Evolutionary conservation across 441 rosid species (phyloP).

Genomic region (Sinapis alba): DNA sequence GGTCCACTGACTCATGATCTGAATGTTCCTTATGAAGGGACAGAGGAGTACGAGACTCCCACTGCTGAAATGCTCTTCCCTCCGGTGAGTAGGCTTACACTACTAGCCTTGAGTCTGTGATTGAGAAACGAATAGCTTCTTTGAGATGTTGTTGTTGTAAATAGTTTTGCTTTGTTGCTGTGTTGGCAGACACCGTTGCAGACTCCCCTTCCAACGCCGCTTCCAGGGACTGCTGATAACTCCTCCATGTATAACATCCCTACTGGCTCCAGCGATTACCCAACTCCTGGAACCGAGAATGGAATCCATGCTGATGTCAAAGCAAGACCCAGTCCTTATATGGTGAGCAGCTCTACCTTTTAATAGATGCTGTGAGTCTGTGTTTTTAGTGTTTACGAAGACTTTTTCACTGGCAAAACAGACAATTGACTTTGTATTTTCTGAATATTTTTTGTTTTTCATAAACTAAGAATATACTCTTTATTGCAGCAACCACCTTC

Average conservation of each 20-base stretch:
- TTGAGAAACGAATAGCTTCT: background rate
- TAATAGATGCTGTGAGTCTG: background rate
- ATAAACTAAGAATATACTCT: slow-evolving; percentile 25
- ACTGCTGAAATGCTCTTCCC: slow-evolving; percentile 95
- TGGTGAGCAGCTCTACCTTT: slow-evolving; percentile 52
- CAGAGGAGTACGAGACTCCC: slow-evolving; percentile 96
- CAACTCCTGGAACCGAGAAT: slow-evolving; percentile 69
- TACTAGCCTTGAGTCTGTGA: background rate
- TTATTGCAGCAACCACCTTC: slow-evolving; percentile 81
- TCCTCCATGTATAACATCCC: slow-evolving; percentile 89
- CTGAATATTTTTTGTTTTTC: background rate
- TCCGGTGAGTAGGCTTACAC: slow-evolving; percentile 54
- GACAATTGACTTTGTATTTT: slow-evolving; percentile 1
- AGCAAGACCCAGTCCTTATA: slow-evolving; percentile 82
- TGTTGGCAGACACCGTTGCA: slow-evolving; percentile 81
- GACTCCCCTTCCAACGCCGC: slow-evolving; percentile 85
- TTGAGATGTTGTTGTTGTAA: background rate
- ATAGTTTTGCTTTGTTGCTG: background rate
- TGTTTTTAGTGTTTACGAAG: background rate
- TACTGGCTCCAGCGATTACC: slow-evolving; percentile 83
- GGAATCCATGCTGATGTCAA: slow-evolving; percentile 62
- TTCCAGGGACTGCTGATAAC: slow-evolving; percentile 75
- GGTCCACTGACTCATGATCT: slow-evolving; percentile 79
- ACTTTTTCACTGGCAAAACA: background rate
- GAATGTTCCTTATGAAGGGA: slow-evolving; percentile 91